Conservation (phyloP, 2,329 filamentous ascomycete species). For the Fusarium temperatum region DNA sequence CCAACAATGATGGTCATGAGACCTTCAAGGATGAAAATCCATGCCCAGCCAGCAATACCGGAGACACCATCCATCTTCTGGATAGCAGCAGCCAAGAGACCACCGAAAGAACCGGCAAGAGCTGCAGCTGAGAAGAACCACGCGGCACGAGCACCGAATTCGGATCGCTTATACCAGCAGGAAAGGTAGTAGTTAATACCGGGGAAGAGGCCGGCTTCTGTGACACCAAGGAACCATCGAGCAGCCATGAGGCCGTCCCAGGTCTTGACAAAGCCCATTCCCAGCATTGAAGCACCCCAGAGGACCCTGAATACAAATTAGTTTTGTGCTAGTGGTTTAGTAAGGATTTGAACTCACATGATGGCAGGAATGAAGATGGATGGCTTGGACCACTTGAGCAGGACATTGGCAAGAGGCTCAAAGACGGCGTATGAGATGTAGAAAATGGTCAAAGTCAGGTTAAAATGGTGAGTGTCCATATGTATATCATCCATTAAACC, state of each 20-base stretch:
- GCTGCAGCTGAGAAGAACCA: constrained; percentile 88
- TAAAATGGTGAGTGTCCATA: constrained; percentile 74
- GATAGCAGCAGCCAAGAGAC: constrained; percentile 77
- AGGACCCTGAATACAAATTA: constrained; percentile 55
- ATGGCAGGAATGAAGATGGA: constrained; percentile 84
- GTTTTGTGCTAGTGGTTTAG: background rate
- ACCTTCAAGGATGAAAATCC: constrained; percentile 77
- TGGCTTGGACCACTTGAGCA: constrained; percentile 80
- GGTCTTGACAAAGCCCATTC: constrained; percentile 72
- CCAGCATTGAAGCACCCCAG: constrained; percentile 75
- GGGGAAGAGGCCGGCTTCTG: constrained; percentile 79
- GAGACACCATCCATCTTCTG: constrained; percentile 73
- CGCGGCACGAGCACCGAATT: constrained; percentile 82
- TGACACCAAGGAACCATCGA: constrained; percentile 76
- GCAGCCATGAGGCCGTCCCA: constrained; percentile 73
- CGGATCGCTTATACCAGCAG: constrained; percentile 83
- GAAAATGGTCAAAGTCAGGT: constrained; percentile 81
- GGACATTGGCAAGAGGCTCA: constrained; percentile 79
- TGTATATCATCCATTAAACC: constrained; percentile 64
- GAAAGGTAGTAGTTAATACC: constrained; percentile 83
- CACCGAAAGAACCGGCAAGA: constrained; percentile 80
- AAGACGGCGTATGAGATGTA: constrained; percentile 86
- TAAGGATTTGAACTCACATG: constrained; percentile 64
- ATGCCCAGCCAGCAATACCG: constrained; percentile 66
- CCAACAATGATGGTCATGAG: constrained; percentile 75